Evolutionary conservation across 345 rosid species (phyloP), one percentile per base, ranked within the genome.

Genomic region (Aegle marmelos): DNA sequence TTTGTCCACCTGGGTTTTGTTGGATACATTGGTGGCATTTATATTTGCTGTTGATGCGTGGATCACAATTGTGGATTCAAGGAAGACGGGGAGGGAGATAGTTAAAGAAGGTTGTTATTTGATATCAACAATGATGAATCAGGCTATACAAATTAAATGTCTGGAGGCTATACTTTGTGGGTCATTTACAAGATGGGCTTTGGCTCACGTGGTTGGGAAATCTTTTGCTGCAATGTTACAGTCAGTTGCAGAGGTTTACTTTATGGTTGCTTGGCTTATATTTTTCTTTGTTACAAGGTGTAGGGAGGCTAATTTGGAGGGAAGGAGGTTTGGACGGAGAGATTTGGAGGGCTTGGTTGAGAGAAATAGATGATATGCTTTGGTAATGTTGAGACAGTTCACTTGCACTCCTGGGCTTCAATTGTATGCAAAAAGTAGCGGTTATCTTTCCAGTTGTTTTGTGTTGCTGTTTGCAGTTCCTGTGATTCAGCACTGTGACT

Each of bases 231-330:
- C 88, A 0, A 70, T 88, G 75, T 54, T 92, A n/a, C 98, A 95
- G 79, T 90, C 98, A 25, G 81, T 79, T 34, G 61, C 91, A 82
- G 99, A 95, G 83, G 94, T 95, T 77, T 95, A 89, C 71, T 93
- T 95, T 82, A 92, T 88, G 97, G 88, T 90, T 68, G 98, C 91
- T 36, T 95, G 98, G 98, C 84, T 93, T 83, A 83, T 91, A 78
- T 95, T 90, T 76, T 93, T 93, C 88, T 85, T 95, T 54, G 90
- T 89, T 31, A 91, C 88, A 53, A 89, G 93, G 81, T 89, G 88
- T 84, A 90, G 84, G 85, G 96, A 93, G 76, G 97, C 96, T 53
- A 82, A 82, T 68, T 41, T 82, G n/a, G 90, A 87, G 54, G 94
- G 93, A 60, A 89, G 92, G 79, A 88, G 93, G 79, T 92, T 93